A percentile compares a stretch with the other conserved stretches of the same genome.
Evolutionary conservation across 148 eudicot genomes (phyloP).

Genomic region (Vaccinium myrtillus): DNA sequence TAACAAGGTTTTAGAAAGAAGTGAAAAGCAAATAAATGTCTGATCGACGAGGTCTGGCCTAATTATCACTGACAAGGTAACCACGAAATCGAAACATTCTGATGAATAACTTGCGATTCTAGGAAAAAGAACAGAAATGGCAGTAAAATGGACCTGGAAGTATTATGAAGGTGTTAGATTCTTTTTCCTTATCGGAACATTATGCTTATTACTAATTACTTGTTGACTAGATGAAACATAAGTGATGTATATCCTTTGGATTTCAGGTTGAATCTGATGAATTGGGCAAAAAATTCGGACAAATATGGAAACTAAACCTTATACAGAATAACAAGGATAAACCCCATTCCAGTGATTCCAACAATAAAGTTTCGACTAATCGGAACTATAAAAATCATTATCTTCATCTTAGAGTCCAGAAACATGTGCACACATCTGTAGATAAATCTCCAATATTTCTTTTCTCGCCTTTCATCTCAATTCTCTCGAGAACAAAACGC

Average conservation of each 20-base stretch:
- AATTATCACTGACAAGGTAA: not conserved
- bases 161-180: not conserved
- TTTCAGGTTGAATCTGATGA: not conserved
- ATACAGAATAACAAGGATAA: not conserved
- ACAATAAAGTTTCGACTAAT: not conserved
- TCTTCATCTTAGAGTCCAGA: not conserved
- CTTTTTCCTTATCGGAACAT: not conserved
- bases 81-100: not conserved
- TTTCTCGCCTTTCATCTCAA: not conserved
- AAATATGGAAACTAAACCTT: not conserved
- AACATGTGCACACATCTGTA: not conserved
- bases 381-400: not conserved
- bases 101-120: not conserved
- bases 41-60: not conserved
- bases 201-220: not conserved
- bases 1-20: not conserved
- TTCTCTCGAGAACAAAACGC: conserved; percentile 7
- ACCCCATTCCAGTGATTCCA: not conserved
- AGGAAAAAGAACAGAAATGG: not conserved
- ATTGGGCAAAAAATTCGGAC: not conserved
- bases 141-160: not conserved
- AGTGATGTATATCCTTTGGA: not conserved
- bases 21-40: not conserved
- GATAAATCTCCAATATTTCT: no score
- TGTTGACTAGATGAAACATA: not conserved